Base-by-base conservation (phyloP, 345 rosid species). In the Populus nigra region DNA sequence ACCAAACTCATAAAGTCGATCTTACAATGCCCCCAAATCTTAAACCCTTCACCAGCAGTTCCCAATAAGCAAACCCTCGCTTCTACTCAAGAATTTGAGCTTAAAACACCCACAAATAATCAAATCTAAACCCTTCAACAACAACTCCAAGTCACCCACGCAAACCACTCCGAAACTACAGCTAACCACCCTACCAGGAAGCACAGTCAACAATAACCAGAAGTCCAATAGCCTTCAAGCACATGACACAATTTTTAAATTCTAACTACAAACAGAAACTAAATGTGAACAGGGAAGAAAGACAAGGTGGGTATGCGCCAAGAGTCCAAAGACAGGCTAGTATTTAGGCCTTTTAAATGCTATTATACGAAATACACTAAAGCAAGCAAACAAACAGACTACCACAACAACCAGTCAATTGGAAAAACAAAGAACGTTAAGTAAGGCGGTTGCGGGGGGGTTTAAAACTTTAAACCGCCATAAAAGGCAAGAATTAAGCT, bases 331-430 rank as follows among this genome's bases (percentile, higher is more conserved):
- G 15, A 65, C 22, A 50, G 23, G 2, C 49, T 23, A 25, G 25
- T 36, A 65, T 49, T 35, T 29, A 49, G 65, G 27, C 41, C 4
- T 57, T 47, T 72, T 17, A 63, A 41, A 63, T 18, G 23, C 36
- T 59, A 27, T 65, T 22, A 71, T 18, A 47, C 17, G 47, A 45
- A 79, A 55, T 27, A 22, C 50, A 65, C 70, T 68, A 67, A 10
- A 71, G 38, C 16, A 1, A 70, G 31, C 18, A 38, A 57, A 17
- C 25, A 41, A 63, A 29, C 22, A 62, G 35, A 53, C 72, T 13
- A 22, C 53, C 59, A 27, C 29, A 78, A 70, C 84, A 45, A 79
- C 65, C 65, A 71, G 87, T 84, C 87, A 84, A 81, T 35, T 41
- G 39, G 66, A 74, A 27, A 18, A 45, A 63, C 25, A 66, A 45